Conservation (phyloP, 768 basidiomycete genomes). For the Boletus rubropictus region DNA sequence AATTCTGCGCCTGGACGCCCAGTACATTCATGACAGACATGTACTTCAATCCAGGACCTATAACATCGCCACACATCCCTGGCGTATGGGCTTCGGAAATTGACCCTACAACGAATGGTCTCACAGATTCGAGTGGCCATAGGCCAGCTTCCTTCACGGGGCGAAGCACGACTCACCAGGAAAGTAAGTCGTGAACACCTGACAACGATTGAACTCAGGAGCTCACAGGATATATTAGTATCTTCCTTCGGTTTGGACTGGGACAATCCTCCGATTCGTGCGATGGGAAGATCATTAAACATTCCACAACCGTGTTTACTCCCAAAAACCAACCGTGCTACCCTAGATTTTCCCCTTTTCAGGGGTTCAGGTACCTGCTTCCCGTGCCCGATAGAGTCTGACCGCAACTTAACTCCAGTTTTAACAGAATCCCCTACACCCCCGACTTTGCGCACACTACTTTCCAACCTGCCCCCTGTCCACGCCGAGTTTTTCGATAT, state of each 20-base stretch:
- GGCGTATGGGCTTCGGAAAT: not conserved
- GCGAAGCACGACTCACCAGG: not conserved
- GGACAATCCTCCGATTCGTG: conserved; percentile 3
- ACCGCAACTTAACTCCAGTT: not conserved
- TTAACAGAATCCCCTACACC: conserved; percentile 13
- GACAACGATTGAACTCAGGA: not conserved
- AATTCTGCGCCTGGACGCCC: not conserved
- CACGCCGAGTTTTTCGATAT: conserved; percentile 72
- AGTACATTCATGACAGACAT: conserved; percentile 7
- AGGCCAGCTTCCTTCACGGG: not conserved
- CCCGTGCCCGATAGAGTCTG: not conserved
- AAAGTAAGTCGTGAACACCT: conserved; percentile 8
- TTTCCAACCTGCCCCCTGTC: conserved; percentile 50
- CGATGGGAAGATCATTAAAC: not conserved
- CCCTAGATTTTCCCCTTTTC: not conserved
- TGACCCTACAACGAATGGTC: not conserved
- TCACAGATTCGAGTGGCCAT: not conserved
- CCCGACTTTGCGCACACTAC: conserved; percentile 41
- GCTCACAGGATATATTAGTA: conserved; percentile 3
- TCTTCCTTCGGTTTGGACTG: conserved; percentile 12
- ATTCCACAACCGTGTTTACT: not conserved
- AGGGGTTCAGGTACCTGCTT: conserved; percentile 11
- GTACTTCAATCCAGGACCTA: not conserved
- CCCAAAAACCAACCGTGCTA: not conserved
- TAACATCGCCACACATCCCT: not conserved